Evolutionary conservation across 305 asterid genomes (phyloP).

Genomic region (Plantago lanceolata): DNA sequence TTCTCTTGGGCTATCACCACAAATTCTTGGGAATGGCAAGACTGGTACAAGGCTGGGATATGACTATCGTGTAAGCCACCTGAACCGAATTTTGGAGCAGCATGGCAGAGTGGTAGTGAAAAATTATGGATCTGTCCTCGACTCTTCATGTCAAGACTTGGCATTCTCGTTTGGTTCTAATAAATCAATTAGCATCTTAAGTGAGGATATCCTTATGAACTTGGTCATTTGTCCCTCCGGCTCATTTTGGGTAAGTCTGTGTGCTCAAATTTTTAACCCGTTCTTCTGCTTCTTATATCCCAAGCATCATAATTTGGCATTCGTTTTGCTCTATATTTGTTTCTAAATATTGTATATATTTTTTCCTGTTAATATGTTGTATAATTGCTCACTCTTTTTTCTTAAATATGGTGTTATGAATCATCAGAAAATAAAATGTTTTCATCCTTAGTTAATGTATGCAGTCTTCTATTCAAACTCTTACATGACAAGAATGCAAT

Average conservation of each 20-base stretch:
- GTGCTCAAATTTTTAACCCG: background rate
- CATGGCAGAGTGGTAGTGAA: conserved; percentile 53
- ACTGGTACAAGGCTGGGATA: conserved; percentile 22
- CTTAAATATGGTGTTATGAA: background rate
- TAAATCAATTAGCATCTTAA: conserved; percentile 34
- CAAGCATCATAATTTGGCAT: too few species aligned
- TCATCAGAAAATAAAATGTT: background rate
- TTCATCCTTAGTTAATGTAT: background rate
- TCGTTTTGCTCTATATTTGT: too few species aligned
- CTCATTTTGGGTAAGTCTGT: conserved; percentile 49
- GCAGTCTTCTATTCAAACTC: too few species aligned
- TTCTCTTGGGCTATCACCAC: conserved; percentile 25
- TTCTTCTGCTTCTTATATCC: too few species aligned
- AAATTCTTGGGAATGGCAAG: conserved; percentile 21
- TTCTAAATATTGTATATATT: too few species aligned
- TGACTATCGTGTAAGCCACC: conserved; percentile 24
- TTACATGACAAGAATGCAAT: too few species aligned
- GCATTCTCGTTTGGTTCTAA: conserved; percentile 37
- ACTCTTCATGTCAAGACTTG: conserved; percentile 51
- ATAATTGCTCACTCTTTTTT: background rate
- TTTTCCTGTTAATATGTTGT: background rate
- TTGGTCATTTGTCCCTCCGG: conserved; percentile 45
- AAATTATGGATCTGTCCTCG: conserved; percentile 48
- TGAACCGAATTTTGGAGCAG: conserved; percentile 40
- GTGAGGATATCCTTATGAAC: conserved; percentile 48